A percentile compares a stretch with the other conserved stretches of the same genome.
Evolutionary conservation across 2,329 filamentous ascomycete genomes (phyloP).

Genomic region (Blumeria hordei): DNA sequence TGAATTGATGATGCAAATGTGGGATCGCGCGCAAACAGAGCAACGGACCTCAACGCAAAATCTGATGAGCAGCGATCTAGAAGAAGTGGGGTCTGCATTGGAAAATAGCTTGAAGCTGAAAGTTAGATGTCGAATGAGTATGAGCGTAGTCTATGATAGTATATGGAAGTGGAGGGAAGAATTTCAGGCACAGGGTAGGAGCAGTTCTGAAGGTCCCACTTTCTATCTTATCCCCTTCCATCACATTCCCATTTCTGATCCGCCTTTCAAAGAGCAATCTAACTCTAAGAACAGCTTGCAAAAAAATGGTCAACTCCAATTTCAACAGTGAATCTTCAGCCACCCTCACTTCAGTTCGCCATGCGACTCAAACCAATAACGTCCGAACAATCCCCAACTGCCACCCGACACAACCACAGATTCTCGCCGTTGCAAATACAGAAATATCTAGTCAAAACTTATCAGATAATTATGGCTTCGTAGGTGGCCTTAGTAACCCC

Average conservation of each 20-base stretch:
- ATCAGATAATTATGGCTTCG: neutral
- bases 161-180: slow-evolving; percentile 73
- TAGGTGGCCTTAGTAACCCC: neutral
- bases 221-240: slow-evolving; percentile 5
- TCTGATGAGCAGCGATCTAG: slow-evolving; percentile 16
- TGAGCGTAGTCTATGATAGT: slow-evolving; percentile 65
- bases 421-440: slow-evolving; percentile 26
- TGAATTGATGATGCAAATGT: slow-evolving; percentile 72
- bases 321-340: slow-evolving; percentile 47
- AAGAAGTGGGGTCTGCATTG: slow-evolving; percentile 15
- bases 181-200: slow-evolving; percentile 46
- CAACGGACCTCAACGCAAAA: slow-evolving; percentile 19
- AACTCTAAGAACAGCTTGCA: slow-evolving; percentile 14
- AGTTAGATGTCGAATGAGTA: slow-evolving; percentile 62
- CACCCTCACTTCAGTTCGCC: neutral
- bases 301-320: slow-evolving; percentile 70
- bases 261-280: neutral
- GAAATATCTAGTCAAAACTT: neutral
- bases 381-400: neutral
- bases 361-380: neutral
- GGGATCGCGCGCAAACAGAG: slow-evolving; percentile 31
- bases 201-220: slow-evolving; percentile 41
- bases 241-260: slow-evolving; percentile 2
- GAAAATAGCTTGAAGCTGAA: slow-evolving; percentile 57
- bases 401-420: slow-evolving; percentile 28